Percentiles rank a stretch among this genome's conserved stretches.
These are phyloP conservation scores for Alternaria gansuensis DNA, from an alignment of 2,329 filamentous ascomycete species.

Conservation along the genomic window DNA sequence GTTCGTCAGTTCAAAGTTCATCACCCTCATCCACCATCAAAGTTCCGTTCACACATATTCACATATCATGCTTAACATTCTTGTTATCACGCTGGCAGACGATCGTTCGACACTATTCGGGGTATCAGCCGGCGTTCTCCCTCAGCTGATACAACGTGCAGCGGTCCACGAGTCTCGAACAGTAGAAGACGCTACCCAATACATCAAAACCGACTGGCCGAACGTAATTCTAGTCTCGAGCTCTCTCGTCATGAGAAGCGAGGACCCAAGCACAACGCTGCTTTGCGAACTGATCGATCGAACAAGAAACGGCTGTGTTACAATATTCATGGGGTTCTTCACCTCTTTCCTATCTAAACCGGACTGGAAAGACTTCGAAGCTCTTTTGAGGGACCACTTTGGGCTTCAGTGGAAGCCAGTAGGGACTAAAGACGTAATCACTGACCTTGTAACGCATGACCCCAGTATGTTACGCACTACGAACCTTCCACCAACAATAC, in stretches of 20 bases:
- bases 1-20: background rate
- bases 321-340: background rate
- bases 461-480: background rate
- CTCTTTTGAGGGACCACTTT: background rate
- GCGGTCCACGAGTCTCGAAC: background rate
- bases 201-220: background rate
- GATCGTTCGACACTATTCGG: background rate
- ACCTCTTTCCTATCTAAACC: background rate
- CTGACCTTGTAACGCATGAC: background rate
- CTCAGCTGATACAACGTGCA: background rate
- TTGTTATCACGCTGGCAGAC: background rate
- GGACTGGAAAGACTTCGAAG: background rate
- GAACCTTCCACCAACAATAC: background rate
- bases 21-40: background rate
- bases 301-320: background rate
- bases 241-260: background rate
- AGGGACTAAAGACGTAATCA: background rate
- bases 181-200: background rate
- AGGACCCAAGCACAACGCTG: background rate
- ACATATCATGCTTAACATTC: background rate
- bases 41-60: background rate
- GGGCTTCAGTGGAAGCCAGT: background rate
- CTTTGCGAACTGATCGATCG: background rate
- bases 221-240: background rate
- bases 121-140: background rate